Evolutionary conservation across 129 eudicot genomes (phyloP), one percentile per base, ranked within the genome.

Genomic region (Ambrosia artemisiifolia): DNA sequence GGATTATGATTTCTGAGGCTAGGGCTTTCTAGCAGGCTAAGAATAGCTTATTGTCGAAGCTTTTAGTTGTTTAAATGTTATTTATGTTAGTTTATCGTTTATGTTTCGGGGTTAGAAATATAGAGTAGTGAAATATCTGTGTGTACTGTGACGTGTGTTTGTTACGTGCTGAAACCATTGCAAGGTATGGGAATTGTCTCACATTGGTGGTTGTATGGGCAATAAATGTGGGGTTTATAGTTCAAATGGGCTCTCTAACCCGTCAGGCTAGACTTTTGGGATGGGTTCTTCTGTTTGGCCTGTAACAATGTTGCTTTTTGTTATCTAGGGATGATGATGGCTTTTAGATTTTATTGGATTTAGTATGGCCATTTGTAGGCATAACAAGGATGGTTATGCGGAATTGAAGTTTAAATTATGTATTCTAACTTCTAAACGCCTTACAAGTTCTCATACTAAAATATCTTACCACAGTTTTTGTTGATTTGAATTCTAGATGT

Each of bases 401-500:
- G 69, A 16, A 72, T 60, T 72, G 33, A 72, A 2, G 77, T 44
- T 14, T 7, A 13, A 24, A 66, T 10, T 24, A 7, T 14, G 49
- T 51, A 17, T n/a, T n/a, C n/a, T n/a, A n/a, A n/a, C n/a, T 51
- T 4, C 18, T 6, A 10, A 17, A 8, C 55, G 6, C 55, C 19
- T 49, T 49, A n/a, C 55, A 49, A 49, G 55, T 49, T 49, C 19
- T 49, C 55, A 49, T 2, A 4, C 28, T 12, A 17, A 8, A 24
- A 62, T 28, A 1, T 19, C 19, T n/a, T 50, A 46, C 34, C 14
- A 1, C 0, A 11, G 38, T 62, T 19, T 49, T 63, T 24, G 78
- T 50, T 73, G 53, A 49, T 18, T 53, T 73, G 49, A 30, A 63
- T 36, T 18, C 53, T 73, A 63, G 44, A 63, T 51, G 28, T 47